phyloP scores from a whole-genome alignment of 257 asterid genomes.

The Anisodus acutangulus region DNA sequence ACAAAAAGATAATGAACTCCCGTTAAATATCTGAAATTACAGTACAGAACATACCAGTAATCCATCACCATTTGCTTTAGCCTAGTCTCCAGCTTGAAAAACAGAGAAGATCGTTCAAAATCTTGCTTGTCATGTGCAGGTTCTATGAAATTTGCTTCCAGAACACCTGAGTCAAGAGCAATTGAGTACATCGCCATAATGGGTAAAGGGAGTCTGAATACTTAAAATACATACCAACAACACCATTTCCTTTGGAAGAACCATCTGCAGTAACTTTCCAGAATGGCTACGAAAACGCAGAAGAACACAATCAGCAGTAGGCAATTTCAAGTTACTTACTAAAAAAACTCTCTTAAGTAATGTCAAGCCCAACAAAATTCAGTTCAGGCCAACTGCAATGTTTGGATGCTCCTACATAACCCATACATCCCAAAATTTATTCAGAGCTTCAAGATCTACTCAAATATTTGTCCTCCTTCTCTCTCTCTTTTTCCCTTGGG shows the following conservation, averaged over 20 bases:
- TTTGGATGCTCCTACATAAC: neutral
- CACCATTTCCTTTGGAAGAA: constrained; percentile 70
- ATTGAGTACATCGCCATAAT: constrained; percentile 17
- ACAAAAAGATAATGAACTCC: constrained; percentile 24
- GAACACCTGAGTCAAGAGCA: constrained; percentile 65
- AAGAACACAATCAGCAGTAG: constrained; percentile 28
- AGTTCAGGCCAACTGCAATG: neutral
- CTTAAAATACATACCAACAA: constrained; percentile 65
- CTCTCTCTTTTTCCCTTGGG: neutral
- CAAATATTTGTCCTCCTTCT: neutral
- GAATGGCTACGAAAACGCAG: constrained; percentile 67
- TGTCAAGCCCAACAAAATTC: constrained; percentile 14
- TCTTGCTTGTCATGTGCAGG: constrained; percentile 99
- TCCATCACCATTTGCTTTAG: constrained; percentile 79
- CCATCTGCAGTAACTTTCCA: constrained; percentile 96
- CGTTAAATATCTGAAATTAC: constrained; percentile 27
- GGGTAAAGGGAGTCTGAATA: constrained; percentile 21
- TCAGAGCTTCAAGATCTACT: constrained; percentile 7
- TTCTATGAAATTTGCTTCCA: constrained; percentile 91
- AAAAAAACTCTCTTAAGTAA: neutral
- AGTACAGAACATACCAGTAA: constrained; percentile 66
- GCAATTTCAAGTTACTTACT: constrained; percentile 2
- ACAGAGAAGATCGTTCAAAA: constrained; percentile 80
- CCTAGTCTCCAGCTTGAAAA: constrained; percentile 69
- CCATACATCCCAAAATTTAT: neutral